Evolutionary conservation across 768 basidiomycete species (phyloP).

Genomic region (Boletus rubescentipes): DNA sequence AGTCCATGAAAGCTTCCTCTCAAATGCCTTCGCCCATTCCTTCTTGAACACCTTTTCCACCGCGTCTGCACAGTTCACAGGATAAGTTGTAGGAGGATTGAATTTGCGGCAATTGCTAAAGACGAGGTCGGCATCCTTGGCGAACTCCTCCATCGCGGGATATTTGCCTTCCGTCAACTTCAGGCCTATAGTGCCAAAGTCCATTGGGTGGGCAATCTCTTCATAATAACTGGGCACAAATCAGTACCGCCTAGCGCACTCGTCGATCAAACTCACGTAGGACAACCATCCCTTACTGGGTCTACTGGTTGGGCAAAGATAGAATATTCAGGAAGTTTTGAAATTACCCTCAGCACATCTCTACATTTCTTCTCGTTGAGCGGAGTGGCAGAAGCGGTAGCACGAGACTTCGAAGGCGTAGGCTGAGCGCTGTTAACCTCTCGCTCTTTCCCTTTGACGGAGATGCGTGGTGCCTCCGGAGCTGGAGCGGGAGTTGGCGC

Average conservation of each 20-base stretch:
- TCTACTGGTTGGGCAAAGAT: conserved; percentile 86
- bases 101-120: conserved; percentile 90
- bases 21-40: conserved; percentile 81
- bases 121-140: conserved; percentile 75
- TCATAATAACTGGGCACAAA: conserved; percentile 70
- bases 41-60: conserved; percentile 77
- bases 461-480: conserved; percentile 36
- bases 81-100: conserved; percentile 81
- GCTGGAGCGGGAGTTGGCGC: conserved; percentile 17
- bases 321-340: conserved; percentile 60
- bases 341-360: conserved; percentile 60
- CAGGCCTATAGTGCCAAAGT: conserved; percentile 75
- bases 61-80: conserved; percentile 65
- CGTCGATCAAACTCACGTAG: conserved; percentile 62
- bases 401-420: conserved; percentile 39
- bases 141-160: conserved; percentile 77
- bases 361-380: conserved; percentile 84
- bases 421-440: conserved; percentile 42
- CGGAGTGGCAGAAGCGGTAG: conserved; percentile 43
- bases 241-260: neutral
- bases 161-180: conserved; percentile 73
- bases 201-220: conserved; percentile 93
- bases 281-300: conserved; percentile 79
- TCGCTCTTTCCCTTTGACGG: conserved; percentile 75
- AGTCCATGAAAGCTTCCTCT: conserved; percentile 67